Conservation (phyloP, 2,329 filamentous ascomycete genomes). For the Penicillium sp. region DNA sequence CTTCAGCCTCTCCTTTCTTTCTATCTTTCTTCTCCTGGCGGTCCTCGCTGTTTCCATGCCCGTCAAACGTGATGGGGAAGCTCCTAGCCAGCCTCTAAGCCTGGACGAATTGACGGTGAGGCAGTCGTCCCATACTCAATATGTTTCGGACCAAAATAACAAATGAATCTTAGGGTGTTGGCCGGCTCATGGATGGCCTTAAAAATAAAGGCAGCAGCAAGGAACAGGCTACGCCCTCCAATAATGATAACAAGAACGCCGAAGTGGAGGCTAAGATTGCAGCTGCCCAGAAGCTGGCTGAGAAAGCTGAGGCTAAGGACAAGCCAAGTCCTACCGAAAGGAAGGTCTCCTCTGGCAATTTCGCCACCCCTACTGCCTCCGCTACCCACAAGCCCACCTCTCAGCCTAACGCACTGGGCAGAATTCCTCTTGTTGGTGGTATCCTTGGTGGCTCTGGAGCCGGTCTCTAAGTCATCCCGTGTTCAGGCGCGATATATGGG, state of each 20-base stretch:
- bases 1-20: slow-evolving; percentile 31
- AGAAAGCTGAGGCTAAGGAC: not conserved
- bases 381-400: slow-evolving; percentile 14
- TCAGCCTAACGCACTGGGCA: slow-evolving; percentile 20
- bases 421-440: slow-evolving; percentile 27
- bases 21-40: slow-evolving; percentile 32
- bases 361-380: slow-evolving; percentile 21
- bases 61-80: slow-evolving; percentile 16
- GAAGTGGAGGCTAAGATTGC: slow-evolving; percentile 4
- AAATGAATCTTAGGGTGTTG: slow-evolving; percentile 10
- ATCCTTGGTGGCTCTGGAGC: slow-evolving; percentile 20
- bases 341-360: slow-evolving; percentile 22
- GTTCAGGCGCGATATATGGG: not conserved
- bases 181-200: slow-evolving; percentile 19
- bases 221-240: not conserved
- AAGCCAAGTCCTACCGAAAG: slow-evolving; percentile 12
- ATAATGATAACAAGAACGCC: not conserved
- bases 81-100: slow-evolving; percentile 7
- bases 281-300: not conserved
- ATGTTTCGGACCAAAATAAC: not conserved
- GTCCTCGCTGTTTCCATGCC: slow-evolving; percentile 32
- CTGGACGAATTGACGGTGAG: slow-evolving; percentile 22
- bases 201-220: not conserved
- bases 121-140: not conserved
- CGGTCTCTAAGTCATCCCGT: slow-evolving; percentile 9